Conservation (phyloP, 106 monocot species). For the Dioscorea alata region DNA sequence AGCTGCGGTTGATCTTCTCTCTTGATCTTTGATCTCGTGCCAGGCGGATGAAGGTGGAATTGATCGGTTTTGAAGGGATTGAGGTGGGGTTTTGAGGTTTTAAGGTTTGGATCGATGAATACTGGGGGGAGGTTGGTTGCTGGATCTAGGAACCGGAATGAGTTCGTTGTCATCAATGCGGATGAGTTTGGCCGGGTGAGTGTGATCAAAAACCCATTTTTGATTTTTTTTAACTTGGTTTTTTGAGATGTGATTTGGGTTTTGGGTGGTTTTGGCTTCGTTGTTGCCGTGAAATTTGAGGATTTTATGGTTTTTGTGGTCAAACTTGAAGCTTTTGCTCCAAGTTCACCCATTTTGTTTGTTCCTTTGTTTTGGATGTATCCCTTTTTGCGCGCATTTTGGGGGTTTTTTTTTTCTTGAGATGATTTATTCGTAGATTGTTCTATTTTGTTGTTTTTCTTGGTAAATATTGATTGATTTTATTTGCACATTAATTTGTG, state of each 20-base stretch:
- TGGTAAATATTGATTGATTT: too few relatives aligned
- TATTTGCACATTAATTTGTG: too few relatives aligned
- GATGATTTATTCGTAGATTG: not conserved
- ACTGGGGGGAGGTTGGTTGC: slow-evolving; percentile 50
- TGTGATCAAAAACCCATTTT: slow-evolving; percentile 2
- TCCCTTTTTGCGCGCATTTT: not conserved
- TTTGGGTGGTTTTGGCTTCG: not conserved
- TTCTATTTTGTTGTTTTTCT: not conserved
- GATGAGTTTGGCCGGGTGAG: slow-evolving; percentile 48
- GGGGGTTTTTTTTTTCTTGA: not conserved
- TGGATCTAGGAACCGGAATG: slow-evolving; percentile 54
- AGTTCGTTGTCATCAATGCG: slow-evolving; percentile 68
- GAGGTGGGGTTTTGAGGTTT: not conserved
- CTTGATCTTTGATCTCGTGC: not conserved
- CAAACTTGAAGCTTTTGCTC: not conserved
- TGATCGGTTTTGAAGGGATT: not conserved
- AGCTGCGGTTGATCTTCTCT: not conserved
- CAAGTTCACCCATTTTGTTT: not conserved
- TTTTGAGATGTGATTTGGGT: not conserved
- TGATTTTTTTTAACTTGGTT: not conserved
- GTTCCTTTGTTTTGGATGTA: not conserved
- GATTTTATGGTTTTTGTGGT: not conserved
- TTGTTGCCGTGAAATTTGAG: not conserved
- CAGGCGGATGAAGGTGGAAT: not conserved
- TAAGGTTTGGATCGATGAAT: slow-evolving; percentile 20